Conservation (phyloP, 2,329 filamentous ascomycete genomes). For the Calonectria multiphialidica region DNA sequence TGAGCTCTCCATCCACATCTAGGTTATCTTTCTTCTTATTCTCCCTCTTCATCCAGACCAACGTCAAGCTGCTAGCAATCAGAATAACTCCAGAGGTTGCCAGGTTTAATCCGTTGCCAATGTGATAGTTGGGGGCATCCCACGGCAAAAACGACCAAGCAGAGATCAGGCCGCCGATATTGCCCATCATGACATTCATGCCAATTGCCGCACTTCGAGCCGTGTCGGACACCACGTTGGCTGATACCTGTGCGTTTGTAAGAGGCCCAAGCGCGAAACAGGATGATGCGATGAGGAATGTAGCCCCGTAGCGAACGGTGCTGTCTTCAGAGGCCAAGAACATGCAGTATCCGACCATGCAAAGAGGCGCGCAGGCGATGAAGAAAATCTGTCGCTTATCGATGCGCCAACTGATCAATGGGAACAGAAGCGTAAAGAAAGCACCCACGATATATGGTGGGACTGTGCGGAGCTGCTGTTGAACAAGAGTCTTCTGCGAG, state of each 20-base stretch:
- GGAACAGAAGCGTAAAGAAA: not conserved
- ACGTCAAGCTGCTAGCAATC: not conserved
- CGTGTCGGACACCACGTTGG: not conserved
- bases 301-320: not conserved
- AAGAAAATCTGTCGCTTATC: constrained; percentile 2
- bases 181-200: constrained; percentile 6
- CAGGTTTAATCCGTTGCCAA: not conserved
- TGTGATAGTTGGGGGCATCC: not conserved
- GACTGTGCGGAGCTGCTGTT: not conserved
- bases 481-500: not conserved
- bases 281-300: not conserved
- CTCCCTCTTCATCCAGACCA: constrained; percentile 3
- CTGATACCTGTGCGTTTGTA: constrained; percentile 4
- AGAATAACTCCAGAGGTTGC: not conserved
- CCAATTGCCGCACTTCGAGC: not conserved
- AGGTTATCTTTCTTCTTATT: not conserved
- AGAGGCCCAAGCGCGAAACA: not conserved
- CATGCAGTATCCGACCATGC: constrained; percentile 2
- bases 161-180: not conserved
- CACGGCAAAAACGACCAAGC: not conserved
- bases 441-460: not conserved
- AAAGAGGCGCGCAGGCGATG: not conserved
- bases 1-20: not conserved
- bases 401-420: not conserved
- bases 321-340: not conserved